These are phyloP conservation scores for Lolium perenne DNA, from an alignment of 176 grass and related monocot genomes.

Conservation along the genomic window DNA sequence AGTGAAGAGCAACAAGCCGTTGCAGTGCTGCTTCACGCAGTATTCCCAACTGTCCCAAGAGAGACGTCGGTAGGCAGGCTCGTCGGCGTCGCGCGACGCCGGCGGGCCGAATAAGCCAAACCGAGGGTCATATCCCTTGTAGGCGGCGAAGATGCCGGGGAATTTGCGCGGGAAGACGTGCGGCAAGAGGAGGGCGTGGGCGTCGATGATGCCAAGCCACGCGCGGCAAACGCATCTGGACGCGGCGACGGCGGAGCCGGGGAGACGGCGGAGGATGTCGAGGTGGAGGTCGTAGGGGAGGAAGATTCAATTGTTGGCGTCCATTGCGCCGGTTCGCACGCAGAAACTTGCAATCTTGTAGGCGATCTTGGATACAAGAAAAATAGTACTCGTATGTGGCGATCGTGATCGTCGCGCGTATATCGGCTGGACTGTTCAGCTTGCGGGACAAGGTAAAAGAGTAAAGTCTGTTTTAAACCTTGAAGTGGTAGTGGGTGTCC, in stretches of 20 bases:
- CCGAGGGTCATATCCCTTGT: not conserved
- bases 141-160: not conserved
- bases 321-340: not conserved
- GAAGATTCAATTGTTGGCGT: not conserved
- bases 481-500: too few species aligned
- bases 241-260: not conserved
- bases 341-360: not conserved
- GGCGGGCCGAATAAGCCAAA: not conserved
- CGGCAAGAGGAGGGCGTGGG: not conserved
- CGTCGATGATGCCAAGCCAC: not conserved
- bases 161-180: not conserved
- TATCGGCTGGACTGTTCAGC: too few species aligned
- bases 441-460: too few species aligned
- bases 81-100: not conserved
- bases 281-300: slow-evolving; percentile 4
- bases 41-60: not conserved
- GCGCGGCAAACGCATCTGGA: not conserved
- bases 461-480: too few species aligned
- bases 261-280: not conserved
- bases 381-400: too few species aligned
- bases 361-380: not conserved
- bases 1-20: not conserved
- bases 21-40: slow-evolving; percentile 5
- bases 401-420: too few species aligned
- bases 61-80: not conserved